Base-by-base conservation (phyloP, 495 filamentous ascomycete genomes). In the Pyrenula massariospora region DNA sequence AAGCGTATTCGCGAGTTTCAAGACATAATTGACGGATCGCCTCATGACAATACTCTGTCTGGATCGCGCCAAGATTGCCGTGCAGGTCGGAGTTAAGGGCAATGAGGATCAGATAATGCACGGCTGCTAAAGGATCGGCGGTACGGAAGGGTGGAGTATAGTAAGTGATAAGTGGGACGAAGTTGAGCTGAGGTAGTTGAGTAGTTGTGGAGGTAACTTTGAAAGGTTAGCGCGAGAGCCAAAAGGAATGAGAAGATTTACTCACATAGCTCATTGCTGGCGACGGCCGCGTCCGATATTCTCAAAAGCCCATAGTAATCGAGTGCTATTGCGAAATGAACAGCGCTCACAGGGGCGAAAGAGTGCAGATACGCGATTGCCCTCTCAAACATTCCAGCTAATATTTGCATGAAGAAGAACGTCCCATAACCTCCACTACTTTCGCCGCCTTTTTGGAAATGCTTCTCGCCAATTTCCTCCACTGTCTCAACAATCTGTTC, bases 61-160 rank as follows among this genome's bases (percentile, higher is more conserved):
- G 93, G 12, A 82, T 81, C 57, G 81, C 84, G 58, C 91, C 92
- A 2, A 81, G 68, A 25, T 84, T 75, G 24, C 86, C 82, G 20
- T 79, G 78, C 25, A 96, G 77, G 69, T 96, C 94, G 31, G 85
- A 80, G 63, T 97, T 96, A 53, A 99, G 83, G 67, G 89, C 96
- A 56, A 97, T 91, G 52, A 97, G 76, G 21, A 83, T 80, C 53
- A 99, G 85, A 63, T 99, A 99, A 68, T 99, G 94, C 51, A 92
- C 85, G 12, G 93, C 92, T 50, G 89, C 85, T 55, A 84, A 86
- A 5, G 88, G 85, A 63, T 89, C 84, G 31, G 88, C 89, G 11
- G 88, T 86, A 36, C 94, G 86, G 81, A 97, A 97, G 69, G 95
- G 89, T 25, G 85, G 81, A 8, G 94, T 99, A 72, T 99, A 99